Evolutionary conservation across 202 grass and related monocot species (phyloP).

Genomic region (Carex sylvatica): DNA sequence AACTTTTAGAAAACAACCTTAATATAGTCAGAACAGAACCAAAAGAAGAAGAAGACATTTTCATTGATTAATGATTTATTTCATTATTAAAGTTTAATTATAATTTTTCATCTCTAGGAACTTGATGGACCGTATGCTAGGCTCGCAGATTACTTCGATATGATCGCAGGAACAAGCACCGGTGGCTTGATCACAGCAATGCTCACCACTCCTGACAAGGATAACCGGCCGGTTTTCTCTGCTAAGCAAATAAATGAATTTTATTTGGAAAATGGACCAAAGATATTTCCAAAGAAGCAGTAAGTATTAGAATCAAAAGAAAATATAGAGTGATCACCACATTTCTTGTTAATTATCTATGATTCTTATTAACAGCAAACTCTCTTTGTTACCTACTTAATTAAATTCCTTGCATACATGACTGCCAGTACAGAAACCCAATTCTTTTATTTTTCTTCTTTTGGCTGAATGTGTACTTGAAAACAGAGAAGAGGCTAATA

Average conservation of each 20-base stretch:
- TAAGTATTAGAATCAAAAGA: background rate
- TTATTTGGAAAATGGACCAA: constrained; percentile 69
- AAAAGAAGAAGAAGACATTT: background rate
- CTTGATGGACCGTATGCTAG: constrained; percentile 53
- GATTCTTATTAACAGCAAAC: background rate
- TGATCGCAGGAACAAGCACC: constrained; percentile 70
- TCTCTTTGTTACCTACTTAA: too few species aligned
- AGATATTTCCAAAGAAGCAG: constrained; percentile 50
- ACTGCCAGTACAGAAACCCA: too few species aligned
- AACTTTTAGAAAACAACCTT: too few species aligned
- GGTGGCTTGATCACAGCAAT: constrained; percentile 55
- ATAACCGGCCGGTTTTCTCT: constrained; percentile 50
- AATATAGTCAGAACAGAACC: background rate
- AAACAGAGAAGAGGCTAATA: background rate
- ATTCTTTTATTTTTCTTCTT: background rate
- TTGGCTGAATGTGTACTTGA: background rate
- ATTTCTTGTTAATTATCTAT: background rate
- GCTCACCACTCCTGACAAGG: constrained; percentile 45
- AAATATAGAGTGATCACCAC: background rate
- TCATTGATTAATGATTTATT: background rate
- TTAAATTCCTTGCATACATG: too few species aligned
- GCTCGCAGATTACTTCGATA: constrained; percentile 59
- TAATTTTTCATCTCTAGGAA: constrained; percentile 27
- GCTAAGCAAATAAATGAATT: constrained; percentile 51
- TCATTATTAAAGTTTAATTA: background rate